Evolutionary conservation across 177 flowering plant species (phyloP), one percentile per base, ranked within the genome.

Genomic region (Tripterygium wilfordii): DNA sequence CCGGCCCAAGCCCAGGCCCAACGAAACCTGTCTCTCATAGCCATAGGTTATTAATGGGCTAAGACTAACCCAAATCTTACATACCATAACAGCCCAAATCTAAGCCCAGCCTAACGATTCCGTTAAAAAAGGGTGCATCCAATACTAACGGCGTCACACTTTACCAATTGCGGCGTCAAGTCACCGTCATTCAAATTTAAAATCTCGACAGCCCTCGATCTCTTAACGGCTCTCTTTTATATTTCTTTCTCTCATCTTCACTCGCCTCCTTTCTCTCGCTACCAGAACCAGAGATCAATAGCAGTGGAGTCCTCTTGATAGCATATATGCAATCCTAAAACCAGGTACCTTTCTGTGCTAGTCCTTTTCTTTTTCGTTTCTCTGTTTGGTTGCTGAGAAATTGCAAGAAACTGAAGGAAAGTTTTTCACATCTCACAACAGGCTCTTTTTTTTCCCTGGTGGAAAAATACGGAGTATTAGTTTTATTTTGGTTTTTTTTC

Each of bases 191-290:
- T 2, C 21, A 28, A 22, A 46, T 39, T 55, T 54, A 14, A 26
- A 55, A 55, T 23, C 19, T 35, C 22, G 1, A 5, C 24, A 24
- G 6, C 9, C 49, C 23, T n/a, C 30, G 19, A 15, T 38, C 44
- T 45, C 18, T 36, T 14, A 58, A 58, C 61, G 61, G 62, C 62
- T 49, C 29, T 18, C 28, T 48, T 31, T 13, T 1, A 51, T 27
- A 14, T 15, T 31, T 38, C 14, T 15, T 12, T 23, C 31, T 40
- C 8, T 48, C 26, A 3, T 10, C 16, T 25, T 25, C 3, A 6
- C 1, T 42, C 16, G 4, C 26, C 21, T 2, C 18, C 39, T 5
- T 5, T 33, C n/a, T 10, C 29, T 48, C 40, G 9, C 49, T 14
- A 19, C n/a, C 4, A 15, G 41, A 37, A 37, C 20, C 21, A 18